These are phyloP conservation scores for Clitocybe nebularis DNA, from an alignment of 1,284 basidiomycete species.

Conservation along the genomic window DNA sequence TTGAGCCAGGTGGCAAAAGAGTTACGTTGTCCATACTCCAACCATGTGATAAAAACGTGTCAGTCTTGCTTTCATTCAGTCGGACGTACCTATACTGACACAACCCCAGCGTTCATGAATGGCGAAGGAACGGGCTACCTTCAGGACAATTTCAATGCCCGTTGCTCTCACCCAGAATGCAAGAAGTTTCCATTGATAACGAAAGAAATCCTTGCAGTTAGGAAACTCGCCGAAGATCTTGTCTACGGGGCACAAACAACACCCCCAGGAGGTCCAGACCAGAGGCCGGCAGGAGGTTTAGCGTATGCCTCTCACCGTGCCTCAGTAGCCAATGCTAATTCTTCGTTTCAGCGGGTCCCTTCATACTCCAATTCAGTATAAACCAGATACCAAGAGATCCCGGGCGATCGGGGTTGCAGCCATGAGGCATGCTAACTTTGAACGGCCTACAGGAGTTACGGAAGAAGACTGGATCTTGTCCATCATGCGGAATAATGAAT, in stretches of 20 bases:
- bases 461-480: constrained; percentile 5
- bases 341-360: constrained; percentile 13
- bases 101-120: constrained; percentile 29
- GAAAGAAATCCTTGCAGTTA: constrained; percentile 29
- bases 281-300: too few species aligned
- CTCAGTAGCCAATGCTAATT: neutral
- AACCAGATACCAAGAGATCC: neutral
- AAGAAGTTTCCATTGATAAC: constrained; percentile 22
- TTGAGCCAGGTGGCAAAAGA: constrained; percentile 16
- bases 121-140: constrained; percentile 32
- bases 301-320: constrained; percentile 21
- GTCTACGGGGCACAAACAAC: constrained; percentile 13
- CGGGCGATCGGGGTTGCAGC: neutral
- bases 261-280: constrained; percentile 13
- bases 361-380: constrained; percentile 6
- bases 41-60: constrained; percentile 20
- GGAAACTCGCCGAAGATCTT: constrained; percentile 33
- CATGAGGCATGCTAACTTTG: neutral
- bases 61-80: constrained; percentile 7
- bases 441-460: neutral
- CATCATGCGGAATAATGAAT: constrained; percentile 8
- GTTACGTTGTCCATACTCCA: constrained; percentile 33
- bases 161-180: constrained; percentile 24
- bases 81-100: neutral
- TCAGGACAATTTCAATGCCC: constrained; percentile 28